Evolutionary conservation across 331 rosid genomes (phyloP), one percentile per base, ranked within the genome.

Genomic region (Quercus tomentella): DNA sequence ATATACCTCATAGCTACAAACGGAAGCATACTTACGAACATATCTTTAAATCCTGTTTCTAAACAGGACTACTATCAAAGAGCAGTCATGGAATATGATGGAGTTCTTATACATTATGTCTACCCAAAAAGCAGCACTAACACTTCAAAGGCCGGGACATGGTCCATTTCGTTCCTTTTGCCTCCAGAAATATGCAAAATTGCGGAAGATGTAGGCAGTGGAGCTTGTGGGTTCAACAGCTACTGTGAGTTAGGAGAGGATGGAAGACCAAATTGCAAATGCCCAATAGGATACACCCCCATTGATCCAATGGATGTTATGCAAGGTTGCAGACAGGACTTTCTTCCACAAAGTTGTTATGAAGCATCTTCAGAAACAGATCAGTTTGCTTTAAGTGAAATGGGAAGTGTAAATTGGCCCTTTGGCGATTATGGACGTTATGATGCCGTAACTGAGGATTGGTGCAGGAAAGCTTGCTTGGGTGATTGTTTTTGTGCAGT

Each of bases 161-260:
- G 41, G 41, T 35, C 8, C 8, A 33, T 33, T 33, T 33, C 7
- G 1, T 1, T 1, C 6, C 2, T 18, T 31, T 18, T 18, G 33
- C 71, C 71, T 31, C 2, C 49, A 6, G 31, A 31, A 31, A 73
- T 73, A 35, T 77, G 82, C 65, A 5, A 5, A 33, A 0, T 0
- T 7, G 3, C 12, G 4, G 15, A 11, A 45, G 14, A 10, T 22
- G 2, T 35, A 7, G 72, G 51, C 12, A 10, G 82, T 8, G 80
- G 82, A 18, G 75, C 68, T 8, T 82, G 43, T 58, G 79, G 86
- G 1, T 67, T 41, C 72, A 82, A 82, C 51, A 67, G 82, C 72
- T 28, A 41, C 4, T 82, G 86, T 15, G 54, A 3, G 52, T 1
- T 6, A 35, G 43, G 1, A 35, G 49, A 33, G 0, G 1, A 66